Evolutionary conservation across 257 asterid species (phyloP).

Genomic region (Solanum clarkiae): DNA sequence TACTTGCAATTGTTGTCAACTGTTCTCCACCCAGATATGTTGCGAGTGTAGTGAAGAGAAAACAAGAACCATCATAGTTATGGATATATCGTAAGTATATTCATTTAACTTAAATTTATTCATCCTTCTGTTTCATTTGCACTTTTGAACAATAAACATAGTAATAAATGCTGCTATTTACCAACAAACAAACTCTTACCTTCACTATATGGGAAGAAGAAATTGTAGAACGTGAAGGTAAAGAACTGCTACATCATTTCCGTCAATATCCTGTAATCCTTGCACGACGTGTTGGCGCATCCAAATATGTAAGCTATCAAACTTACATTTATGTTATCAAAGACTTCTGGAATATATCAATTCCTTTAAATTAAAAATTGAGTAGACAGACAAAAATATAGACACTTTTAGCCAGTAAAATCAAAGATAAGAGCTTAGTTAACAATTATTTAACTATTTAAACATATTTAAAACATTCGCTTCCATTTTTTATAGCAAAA

Average conservation of each 20-base stretch:
- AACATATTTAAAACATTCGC: constrained; percentile 3
- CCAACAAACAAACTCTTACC: too few species aligned
- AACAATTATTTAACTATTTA: background rate
- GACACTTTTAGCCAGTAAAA: background rate
- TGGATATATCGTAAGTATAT: background rate
- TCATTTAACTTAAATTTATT: too few species aligned
- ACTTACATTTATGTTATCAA: background rate
- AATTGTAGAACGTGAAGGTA: too few species aligned
- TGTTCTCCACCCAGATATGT: background rate
- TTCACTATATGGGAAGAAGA: too few species aligned
- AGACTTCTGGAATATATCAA: background rate
- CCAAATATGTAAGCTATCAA: too few species aligned
- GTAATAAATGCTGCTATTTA: too few species aligned
- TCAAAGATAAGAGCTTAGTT: background rate
- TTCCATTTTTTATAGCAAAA: background rate
- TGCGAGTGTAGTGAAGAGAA: background rate
- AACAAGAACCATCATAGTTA: background rate
- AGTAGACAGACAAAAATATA: background rate
- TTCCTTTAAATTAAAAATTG: background rate
- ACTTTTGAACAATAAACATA: too few species aligned
- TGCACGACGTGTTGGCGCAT: too few species aligned
- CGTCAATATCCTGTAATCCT: too few species aligned
- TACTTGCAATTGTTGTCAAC: background rate
- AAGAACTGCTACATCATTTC: too few species aligned
- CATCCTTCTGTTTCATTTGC: too few species aligned